Conservation (phyloP, 108 stramenopile species). For the Aurantiochytrium sp. region DNA sequence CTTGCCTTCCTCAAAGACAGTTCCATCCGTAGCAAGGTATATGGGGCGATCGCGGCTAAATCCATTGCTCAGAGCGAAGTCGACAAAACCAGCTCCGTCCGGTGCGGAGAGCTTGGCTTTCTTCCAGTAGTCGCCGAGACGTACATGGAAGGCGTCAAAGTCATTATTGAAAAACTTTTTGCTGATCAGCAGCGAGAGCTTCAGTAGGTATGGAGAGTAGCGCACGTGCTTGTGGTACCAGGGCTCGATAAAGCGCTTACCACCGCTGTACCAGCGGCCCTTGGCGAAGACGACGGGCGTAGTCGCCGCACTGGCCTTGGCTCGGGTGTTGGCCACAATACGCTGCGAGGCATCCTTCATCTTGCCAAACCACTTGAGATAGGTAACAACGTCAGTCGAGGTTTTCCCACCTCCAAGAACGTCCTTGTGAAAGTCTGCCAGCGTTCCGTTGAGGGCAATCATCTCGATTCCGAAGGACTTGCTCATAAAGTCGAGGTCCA, state of each 20-base stretch:
- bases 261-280: not conserved
- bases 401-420: not conserved
- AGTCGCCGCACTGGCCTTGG: not conserved
- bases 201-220: not conserved
- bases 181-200: not conserved
- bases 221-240: not conserved
- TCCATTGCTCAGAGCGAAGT: not conserved
- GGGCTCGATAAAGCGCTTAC: not conserved
- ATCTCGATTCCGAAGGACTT: not conserved
- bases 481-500: not conserved
- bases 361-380: not conserved
- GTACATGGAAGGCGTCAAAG: not conserved
- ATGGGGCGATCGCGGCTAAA: not conserved
- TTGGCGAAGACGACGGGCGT: not conserved
- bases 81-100: not conserved
- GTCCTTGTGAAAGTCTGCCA: not conserved
- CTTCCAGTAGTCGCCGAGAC: constrained; percentile 2
- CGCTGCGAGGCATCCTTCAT: not conserved
- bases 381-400: not conserved
- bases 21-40: not conserved
- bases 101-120: not conserved
- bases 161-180: not conserved
- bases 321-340: not conserved
- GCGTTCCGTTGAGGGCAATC: not conserved
- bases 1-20: not conserved